Evolutionary conservation across 495 filamentous ascomycete species (phyloP), one percentile per base, ranked within the genome.

Genomic region (Monascus purpureus): DNA sequence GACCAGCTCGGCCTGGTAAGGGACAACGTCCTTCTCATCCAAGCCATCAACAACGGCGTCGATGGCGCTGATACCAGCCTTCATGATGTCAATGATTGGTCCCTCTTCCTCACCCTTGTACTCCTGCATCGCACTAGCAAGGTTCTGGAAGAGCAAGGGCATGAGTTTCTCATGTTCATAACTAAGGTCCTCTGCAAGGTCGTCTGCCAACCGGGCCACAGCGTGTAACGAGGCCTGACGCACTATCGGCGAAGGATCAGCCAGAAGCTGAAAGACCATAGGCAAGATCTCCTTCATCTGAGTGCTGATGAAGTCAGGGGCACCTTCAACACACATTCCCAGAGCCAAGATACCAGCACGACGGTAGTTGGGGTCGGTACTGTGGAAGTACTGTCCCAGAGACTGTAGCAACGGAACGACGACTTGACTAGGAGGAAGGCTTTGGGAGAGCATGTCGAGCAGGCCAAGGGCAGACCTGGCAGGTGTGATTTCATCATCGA

Each of bases 271-370:
- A 27, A 95, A 65, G 35, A 95, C 75, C 35, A 81, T 67, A 23
- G 90, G 92, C 56, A 95, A 77, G 47, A 93, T 78, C 39, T 77
- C 72, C 47, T 75, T 67, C 46, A 93, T 70, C 63, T 95, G 86
- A 6, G 84, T 90, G 38, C 77, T 80, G 44, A 95, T 79, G 58
- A 95, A 95, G 45, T 95, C 90, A 6, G 90, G 90, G 22, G 90
- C 92, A 40, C 90, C 90, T 59, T 97, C 90, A 32, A 93, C 90
- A 44, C 82, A 86, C 64, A 84, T 92, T 33, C 88, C 90, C 3
- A 97, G 66, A 6, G 90, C 79, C 40, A 96, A 68, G 46, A 95
- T 83, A 53, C 84, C 86, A 25, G 87, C 90, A 52, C 85, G 80
- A 29, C 87, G 76, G 54, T 75, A 80, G 37, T 80, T 77, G 14